phyloP scores from a whole-genome alignment of 129 eudicot species.

The Pseudognaphalium luteoalbum region DNA sequence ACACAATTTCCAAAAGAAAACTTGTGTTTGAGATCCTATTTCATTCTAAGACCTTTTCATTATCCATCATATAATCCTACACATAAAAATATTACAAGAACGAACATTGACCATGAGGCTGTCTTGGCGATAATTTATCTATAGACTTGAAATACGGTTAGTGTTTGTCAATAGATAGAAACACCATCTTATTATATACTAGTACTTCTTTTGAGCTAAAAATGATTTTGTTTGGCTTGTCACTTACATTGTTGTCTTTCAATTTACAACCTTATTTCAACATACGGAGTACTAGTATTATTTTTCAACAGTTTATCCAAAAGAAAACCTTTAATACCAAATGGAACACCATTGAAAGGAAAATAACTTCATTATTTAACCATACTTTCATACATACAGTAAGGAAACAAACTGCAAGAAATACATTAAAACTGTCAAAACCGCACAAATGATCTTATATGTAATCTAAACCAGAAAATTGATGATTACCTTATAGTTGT shows the following conservation, averaged over 20 bases:
- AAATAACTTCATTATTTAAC: conserved; percentile 7
- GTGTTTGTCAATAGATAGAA: conserved; percentile 5
- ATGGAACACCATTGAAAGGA: background rate
- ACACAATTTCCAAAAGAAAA: background rate
- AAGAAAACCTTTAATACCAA: background rate
- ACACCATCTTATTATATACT: background rate
- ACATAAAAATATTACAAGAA: background rate
- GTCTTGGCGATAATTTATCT: background rate
- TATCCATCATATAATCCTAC: conserved; percentile 10
- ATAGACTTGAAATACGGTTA: background rate
- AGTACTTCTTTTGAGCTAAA: background rate
- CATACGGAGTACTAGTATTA: background rate
- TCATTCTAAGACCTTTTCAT: conserved; percentile 11
- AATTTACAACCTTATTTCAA: background rate
- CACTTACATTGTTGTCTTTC: background rate
- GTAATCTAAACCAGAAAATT: conserved; percentile 16
- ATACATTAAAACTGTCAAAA: conserved; percentile 27
- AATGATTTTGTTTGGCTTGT: background rate
- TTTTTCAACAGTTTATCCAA: background rate
- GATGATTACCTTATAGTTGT: background rate
- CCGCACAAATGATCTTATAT: conserved; percentile 21
- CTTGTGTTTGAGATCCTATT: conserved; percentile 11
- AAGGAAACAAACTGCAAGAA: conserved; percentile 15
- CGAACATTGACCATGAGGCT: background rate
- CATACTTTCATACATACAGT: conserved; percentile 26